Conservation (phyloP, 2,329 filamentous ascomycete genomes). For the Trichoderma koningii region DNA sequence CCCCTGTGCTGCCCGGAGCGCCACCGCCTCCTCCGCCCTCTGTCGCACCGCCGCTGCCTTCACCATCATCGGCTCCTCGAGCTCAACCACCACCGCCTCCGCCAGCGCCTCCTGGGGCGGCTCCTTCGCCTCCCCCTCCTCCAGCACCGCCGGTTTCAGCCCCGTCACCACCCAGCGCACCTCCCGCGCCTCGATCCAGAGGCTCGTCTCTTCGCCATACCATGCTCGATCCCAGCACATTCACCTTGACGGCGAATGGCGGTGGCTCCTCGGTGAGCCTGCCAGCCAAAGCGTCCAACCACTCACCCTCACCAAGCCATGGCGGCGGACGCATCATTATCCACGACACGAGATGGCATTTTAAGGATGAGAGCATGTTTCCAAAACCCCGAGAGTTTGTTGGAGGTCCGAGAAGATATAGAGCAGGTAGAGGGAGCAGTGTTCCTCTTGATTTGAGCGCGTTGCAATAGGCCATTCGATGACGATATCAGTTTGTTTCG, state of each 20-base stretch:
- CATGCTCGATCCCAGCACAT: conserved; percentile 74
- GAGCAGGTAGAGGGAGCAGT: conserved; percentile 89
- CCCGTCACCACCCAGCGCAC: conserved; percentile 31
- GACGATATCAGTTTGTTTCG: conserved; percentile 22
- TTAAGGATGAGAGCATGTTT: conserved; percentile 77
- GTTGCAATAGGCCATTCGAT: conserved; percentile 26
- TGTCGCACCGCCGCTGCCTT: conserved; percentile 41
- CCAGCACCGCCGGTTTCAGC: conserved; percentile 30
- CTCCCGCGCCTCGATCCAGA: conserved; percentile 43
- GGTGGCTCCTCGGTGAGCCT: conserved; percentile 58
- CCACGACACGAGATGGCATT: conserved; percentile 81
- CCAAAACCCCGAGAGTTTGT: conserved; percentile 83
- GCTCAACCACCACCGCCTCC: conserved; percentile 31
- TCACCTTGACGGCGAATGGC: conserved; percentile 67
- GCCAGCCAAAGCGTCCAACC: conserved; percentile 41
- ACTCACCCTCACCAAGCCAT: conserved; percentile 37
- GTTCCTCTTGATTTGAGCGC: conserved; percentile 82
- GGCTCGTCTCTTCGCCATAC: conserved; percentile 57
- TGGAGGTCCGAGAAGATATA: conserved; percentile 75
- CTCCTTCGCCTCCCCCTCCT: conserved; percentile 38
- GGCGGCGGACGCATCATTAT: conserved; percentile 55
- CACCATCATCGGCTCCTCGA: conserved; percentile 31
- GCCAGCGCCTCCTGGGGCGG: conserved; percentile 38
- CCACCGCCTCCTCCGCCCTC: conserved; percentile 44
- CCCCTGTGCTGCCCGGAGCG: conserved; percentile 39